Evolutionary conservation across 2,329 filamentous ascomycete species (phyloP).

Genomic region (Aspergillus proliferans): DNA sequence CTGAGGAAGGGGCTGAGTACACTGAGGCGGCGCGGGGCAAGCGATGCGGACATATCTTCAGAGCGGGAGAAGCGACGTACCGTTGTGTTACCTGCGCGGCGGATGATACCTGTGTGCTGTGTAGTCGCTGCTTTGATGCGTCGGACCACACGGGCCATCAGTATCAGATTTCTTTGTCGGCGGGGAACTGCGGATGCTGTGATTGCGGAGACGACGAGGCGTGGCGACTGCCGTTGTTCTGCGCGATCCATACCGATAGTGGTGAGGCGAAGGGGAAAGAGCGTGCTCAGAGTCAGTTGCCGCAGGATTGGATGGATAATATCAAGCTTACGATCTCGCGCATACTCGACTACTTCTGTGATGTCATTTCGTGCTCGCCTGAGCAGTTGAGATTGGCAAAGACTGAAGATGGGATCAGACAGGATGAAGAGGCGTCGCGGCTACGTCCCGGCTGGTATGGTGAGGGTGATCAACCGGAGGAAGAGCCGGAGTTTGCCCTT

Average conservation of each 20-base stretch:
- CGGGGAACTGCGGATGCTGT: conserved; percentile 91
- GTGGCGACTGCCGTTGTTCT: conserved; percentile 75
- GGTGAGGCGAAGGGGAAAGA: conserved; percentile 42
- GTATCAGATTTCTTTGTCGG: conserved; percentile 79
- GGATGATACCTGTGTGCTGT: conserved; percentile 93
- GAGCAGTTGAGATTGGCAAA: conserved; percentile 87
- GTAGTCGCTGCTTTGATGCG: conserved; percentile 87
- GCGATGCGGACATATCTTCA: conserved; percentile 96
- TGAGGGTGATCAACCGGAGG: conserved; percentile 53
- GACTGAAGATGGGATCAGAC: conserved; percentile 69
- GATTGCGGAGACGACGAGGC: conserved; percentile 96
- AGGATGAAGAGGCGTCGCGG: conserved; percentile 75
- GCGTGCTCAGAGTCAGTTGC: conserved; percentile 61
- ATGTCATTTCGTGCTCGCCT: conserved; percentile 95
- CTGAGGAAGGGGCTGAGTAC: conserved; percentile 91
- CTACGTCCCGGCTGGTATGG: conserved; percentile 70
- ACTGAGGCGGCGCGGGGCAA: conserved; percentile 86
- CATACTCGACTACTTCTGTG: conserved; percentile 89
- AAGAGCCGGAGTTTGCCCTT: conserved; percentile 71
- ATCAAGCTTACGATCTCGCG: conserved; percentile 82
- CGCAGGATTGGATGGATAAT: conserved; percentile 66
- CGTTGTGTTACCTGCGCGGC: conserved; percentile 88
- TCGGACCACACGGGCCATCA: conserved; percentile 93
- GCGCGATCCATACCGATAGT: conserved; percentile 80
- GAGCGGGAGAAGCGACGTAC: conserved; percentile 87